A percentile compares a stretch with the other conserved stretches of the same genome.
Evolutionary conservation across 306 rosid genomes (phyloP).

Genomic region (Pueraria montana): DNA sequence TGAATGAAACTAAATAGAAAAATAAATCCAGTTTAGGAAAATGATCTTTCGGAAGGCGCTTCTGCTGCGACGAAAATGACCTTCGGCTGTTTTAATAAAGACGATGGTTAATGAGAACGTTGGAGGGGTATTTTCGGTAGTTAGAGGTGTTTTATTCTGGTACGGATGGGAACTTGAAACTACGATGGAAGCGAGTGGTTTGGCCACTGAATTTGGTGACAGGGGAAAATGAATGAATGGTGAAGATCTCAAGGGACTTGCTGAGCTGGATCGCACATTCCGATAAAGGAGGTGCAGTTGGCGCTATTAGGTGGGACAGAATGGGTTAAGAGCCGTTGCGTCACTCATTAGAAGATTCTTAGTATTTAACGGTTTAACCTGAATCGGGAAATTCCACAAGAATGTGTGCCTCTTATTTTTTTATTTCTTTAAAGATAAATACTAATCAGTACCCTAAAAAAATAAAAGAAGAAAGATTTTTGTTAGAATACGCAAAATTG

Average conservation of each 20-base stretch:
- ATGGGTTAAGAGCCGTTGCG: conserved; percentile 52
- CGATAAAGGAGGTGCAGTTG: not conserved
- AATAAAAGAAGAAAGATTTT: too few relatives aligned
- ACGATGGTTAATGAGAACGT: conserved; percentile 49
- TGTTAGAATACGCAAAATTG: too few relatives aligned
- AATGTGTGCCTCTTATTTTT: not conserved
- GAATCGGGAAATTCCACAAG: conserved; percentile 5
- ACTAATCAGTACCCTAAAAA: too few relatives aligned
- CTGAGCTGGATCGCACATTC: conserved; percentile 44
- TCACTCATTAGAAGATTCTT: conserved; percentile 6
- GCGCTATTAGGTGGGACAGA: conserved; percentile 1
- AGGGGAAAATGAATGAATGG: not conserved
- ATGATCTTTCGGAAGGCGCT: conserved; percentile 38
- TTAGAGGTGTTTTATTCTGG: not conserved
- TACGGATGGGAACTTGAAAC: not conserved
- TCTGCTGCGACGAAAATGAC: conserved; percentile 54
- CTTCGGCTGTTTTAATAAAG: conserved; percentile 27
- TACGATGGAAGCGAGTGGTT: not conserved
- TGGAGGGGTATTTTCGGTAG: conserved; percentile 57
- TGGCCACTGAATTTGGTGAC: conserved; percentile 52
- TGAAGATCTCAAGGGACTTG: conserved; percentile 10
- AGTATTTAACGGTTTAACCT: conserved; percentile 38
- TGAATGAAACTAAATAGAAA: not conserved
- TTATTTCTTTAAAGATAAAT: too few relatives aligned
- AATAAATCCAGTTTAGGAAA: not conserved